Base-by-base conservation (phyloP, 1,284 basidiomycete genomes). In the Bjerkandera adusta region DNA sequence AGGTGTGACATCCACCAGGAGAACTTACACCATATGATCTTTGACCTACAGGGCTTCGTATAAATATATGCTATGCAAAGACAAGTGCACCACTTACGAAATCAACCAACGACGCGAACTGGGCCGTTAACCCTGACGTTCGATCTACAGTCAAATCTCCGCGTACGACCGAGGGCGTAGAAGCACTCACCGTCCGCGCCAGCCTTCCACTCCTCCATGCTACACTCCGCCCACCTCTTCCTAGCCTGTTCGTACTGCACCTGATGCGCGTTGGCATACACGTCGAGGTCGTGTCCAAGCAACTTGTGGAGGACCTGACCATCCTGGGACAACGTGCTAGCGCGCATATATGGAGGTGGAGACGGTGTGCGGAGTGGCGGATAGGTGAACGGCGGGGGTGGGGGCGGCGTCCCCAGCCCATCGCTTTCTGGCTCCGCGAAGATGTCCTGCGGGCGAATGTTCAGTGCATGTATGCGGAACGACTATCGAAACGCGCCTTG, bases 121-220 rank as follows among this genome's bases (percentile, higher is more conserved):
- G n/a, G n/a, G n/a, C n/a, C n/a, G n/a, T n/a, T n/a, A n/a, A n/a
- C n/a, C n/a, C n/a, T n/a, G n/a, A n/a, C n/a, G n/a, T n/a, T n/a
- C n/a, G n/a, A n/a, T n/a, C n/a, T n/a, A n/a, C n/a, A n/a, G n/a
- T n/a, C n/a, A n/a, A n/a, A n/a, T n/a, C n/a, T n/a, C n/a, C n/a
- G n/a, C n/a, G n/a, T n/a, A n/a, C n/a, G n/a, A n/a, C n/a, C n/a
- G n/a, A n/a, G n/a, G n/a, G n/a, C n/a, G n/a, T n/a, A n/a, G n/a
- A n/a, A n/a, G n/a, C n/a, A n/a, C n/a, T 3, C 43, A 66, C 64
- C 61, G 32, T 65, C 56, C 6, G 57, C 64, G 5, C 63, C 64
- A 34, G 57, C 50, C 10, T 52, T 55, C 64, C 64, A 66, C 32
- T 65, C 62, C n/a, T 65, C 63, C 13, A 56, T 43, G 29, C 56